These are phyloP conservation scores for Tolypocladium nubicola DNA, from an alignment of 2,329 filamentous ascomycete species.

Conservation along the genomic window DNA sequence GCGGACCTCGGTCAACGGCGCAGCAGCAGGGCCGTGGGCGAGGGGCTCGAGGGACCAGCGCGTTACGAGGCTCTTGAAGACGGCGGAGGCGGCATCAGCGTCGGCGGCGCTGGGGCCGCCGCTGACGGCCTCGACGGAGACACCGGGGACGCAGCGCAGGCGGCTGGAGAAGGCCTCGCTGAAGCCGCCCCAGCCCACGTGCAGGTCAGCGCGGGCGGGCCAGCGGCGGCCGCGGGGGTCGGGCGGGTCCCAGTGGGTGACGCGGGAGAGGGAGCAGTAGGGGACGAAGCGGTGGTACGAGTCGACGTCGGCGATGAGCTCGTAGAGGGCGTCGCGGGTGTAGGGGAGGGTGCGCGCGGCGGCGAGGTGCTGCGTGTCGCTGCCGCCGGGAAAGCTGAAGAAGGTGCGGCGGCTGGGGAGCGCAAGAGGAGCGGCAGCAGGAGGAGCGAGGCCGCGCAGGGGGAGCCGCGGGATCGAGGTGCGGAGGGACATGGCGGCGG, in stretches of 20 bases:
- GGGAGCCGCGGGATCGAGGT: constrained; percentile 2
- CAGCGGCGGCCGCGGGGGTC: constrained; percentile 40
- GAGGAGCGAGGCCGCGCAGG: constrained; percentile 1
- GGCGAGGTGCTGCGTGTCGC: constrained; percentile 53
- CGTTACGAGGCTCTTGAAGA: constrained; percentile 61
- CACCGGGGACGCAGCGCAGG: constrained; percentile 64
- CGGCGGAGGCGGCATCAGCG: constrained; percentile 26
- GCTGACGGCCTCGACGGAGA: constrained; percentile 67
- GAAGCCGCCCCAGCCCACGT: constrained; percentile 75
- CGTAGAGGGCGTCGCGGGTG: constrained; percentile 60
- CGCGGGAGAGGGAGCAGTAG: constrained; percentile 68
- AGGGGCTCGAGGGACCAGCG: constrained; percentile 54
- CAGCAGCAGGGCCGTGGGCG: constrained; percentile 4
- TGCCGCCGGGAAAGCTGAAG: constrained; percentile 7
- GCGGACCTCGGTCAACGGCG: constrained; percentile 54
- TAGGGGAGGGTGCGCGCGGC: constrained; percentile 72
- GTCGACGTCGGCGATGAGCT: constrained; percentile 78
- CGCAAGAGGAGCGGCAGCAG: constrained; percentile 7
- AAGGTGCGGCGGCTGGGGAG: constrained; percentile 7
- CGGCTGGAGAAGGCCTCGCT: constrained; percentile 75
- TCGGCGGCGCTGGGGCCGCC: constrained; percentile 41
- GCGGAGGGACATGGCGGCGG: constrained; percentile 6
- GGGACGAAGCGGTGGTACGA: constrained; percentile 83
- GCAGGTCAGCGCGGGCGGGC: constrained; percentile 69
- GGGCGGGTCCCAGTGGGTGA: constrained; percentile 61